A percentile compares a stretch with the other conserved stretches of the same genome.
phyloP scores from a whole-genome alignment of 2,329 filamentous ascomycete species.

The Teratosphaeria viscida region DNA sequence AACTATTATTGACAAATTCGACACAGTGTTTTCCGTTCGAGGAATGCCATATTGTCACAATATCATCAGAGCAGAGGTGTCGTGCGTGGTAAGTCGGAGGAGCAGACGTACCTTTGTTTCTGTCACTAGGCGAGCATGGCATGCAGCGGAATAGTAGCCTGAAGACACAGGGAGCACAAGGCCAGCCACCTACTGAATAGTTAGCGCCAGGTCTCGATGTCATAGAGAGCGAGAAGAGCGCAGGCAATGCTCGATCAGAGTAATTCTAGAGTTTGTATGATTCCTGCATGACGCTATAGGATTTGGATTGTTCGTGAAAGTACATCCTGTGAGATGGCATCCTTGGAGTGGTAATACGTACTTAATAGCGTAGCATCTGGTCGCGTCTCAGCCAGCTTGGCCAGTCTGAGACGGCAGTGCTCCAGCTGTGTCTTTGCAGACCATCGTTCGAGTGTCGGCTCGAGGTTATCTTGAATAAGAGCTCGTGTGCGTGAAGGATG shows the following conservation, averaged over 20 bases:
- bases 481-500: background rate
- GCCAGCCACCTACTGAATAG: background rate
- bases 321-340: slow-evolving; percentile 3
- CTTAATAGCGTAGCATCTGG: background rate
- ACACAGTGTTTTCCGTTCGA: slow-evolving; percentile 55
- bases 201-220: background rate
- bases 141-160: background rate
- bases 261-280: slow-evolving; percentile 44
- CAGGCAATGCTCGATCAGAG: slow-evolving; percentile 32
- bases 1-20: slow-evolving; percentile 54
- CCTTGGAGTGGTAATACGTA: background rate
- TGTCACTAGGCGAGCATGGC: background rate
- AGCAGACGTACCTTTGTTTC: slow-evolving; percentile 9
- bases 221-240: slow-evolving; percentile 1
- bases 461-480: background rate
- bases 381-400: background rate
- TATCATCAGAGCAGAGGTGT: slow-evolving; percentile 43
- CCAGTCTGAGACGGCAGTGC: background rate
- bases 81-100: background rate
- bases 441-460: background rate
- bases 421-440: background rate
- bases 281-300: slow-evolving; percentile 47
- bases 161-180: background rate
- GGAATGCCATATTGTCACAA: slow-evolving; percentile 57
- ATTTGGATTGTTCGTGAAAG: slow-evolving; percentile 47